Percentiles rank a stretch among this genome's conserved stretches.
These are phyloP conservation scores for Russula sp. DNA, from an alignment of 768 basidiomycete species.

Conservation along the genomic window DNA sequence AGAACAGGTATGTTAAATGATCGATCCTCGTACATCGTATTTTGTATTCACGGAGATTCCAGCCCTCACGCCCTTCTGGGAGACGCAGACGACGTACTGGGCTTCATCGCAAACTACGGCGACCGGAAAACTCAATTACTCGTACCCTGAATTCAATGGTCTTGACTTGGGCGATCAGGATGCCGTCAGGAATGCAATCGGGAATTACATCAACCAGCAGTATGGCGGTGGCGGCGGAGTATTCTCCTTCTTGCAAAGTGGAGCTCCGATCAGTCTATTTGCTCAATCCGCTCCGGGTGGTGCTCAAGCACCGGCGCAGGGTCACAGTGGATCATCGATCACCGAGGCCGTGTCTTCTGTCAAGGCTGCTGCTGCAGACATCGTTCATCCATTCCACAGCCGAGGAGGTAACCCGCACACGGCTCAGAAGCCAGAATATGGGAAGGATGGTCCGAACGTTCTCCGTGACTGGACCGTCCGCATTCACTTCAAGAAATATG, in stretches of 20 bases:
- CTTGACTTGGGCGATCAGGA: constrained; percentile 36
- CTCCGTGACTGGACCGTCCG: constrained; percentile 44
- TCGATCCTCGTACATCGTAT: background rate
- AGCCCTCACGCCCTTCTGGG: constrained; percentile 52
- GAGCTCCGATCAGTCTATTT: background rate
- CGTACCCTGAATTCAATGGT: constrained; percentile 51
- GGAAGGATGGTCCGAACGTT: background rate
- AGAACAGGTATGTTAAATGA: constrained; percentile 7
- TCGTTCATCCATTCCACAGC: constrained; percentile 8
- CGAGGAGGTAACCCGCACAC: constrained; percentile 6
- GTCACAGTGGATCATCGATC: background rate
- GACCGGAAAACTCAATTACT: constrained; percentile 40
- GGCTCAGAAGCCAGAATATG: background rate
- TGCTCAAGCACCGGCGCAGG: background rate
- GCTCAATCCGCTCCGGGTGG: constrained; percentile 6
- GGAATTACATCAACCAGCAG: constrained; percentile 38
- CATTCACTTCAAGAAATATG: constrained; percentile 44
- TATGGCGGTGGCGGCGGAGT: constrained; percentile 31
- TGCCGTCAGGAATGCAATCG: constrained; percentile 37
- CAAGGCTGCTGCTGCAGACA: background rate
- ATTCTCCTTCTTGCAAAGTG: background rate
- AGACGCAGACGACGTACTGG: constrained; percentile 41
- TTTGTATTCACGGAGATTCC: background rate
- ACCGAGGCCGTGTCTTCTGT: background rate
- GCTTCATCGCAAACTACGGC: constrained; percentile 37